Percentiles rank a stretch among this genome's conserved stretches.
These are phyloP conservation scores for Kodamaea nitidulidarum DNA, from an alignment of 805 yeast genomes.

Conservation along the genomic window DNA sequence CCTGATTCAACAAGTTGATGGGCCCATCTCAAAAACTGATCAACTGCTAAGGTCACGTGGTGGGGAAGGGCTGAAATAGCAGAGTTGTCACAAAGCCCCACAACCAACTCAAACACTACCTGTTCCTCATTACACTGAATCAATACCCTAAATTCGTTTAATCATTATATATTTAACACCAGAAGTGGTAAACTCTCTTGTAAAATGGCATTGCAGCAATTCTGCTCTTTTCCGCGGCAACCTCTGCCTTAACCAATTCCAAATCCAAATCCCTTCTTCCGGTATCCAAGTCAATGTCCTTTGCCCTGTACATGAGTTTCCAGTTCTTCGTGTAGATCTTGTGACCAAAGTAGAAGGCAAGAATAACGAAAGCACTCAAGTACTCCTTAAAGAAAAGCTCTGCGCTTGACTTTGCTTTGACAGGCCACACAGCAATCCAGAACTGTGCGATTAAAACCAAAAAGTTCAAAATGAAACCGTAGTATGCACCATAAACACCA, in stretches of 20 bases:
- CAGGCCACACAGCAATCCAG: conserved; percentile 38
- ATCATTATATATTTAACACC: conserved; percentile 39
- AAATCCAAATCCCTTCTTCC: conserved; percentile 60
- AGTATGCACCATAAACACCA: conserved; percentile 32
- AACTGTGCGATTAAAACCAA: conserved; percentile 38
- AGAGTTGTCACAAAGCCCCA: too few species aligned
- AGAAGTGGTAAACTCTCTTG: conserved; percentile 48
- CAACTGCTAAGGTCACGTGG: too few species aligned
- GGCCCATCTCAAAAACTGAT: too few species aligned
- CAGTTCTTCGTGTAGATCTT: conserved; percentile 45
- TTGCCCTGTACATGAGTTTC: conserved; percentile 39
- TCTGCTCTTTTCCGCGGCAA: conserved; percentile 51
- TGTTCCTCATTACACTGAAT: too few species aligned
- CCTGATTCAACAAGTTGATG: too few species aligned
- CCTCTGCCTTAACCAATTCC: conserved; percentile 51
- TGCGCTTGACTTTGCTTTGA: conserved; percentile 31
- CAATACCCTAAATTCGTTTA: not conserved
- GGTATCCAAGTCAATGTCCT: conserved; percentile 53
- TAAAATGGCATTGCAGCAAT: conserved; percentile 43
- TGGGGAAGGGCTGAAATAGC: too few species aligned
- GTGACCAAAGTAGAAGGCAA: conserved; percentile 43
- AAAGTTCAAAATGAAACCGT: conserved; percentile 26
- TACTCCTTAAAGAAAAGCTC: conserved; percentile 41
- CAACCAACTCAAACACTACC: too few species aligned
- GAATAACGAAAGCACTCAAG: conserved; percentile 44